Evolutionary conservation across 2,329 filamentous ascomycete genomes (phyloP).

Genomic region (Aspergillus viridinutans): DNA sequence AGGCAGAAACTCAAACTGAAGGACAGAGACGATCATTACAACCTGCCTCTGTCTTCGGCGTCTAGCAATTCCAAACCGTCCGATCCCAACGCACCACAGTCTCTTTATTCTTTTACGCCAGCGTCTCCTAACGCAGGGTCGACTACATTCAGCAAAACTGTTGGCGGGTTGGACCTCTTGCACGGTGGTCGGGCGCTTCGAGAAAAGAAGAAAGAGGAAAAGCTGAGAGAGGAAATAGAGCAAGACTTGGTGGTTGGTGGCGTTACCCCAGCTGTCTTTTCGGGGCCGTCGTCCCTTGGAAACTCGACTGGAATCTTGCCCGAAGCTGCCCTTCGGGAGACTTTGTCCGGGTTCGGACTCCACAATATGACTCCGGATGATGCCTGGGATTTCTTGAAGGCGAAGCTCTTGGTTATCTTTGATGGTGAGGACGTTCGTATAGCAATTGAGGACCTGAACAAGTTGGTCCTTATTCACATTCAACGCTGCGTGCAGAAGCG

Average conservation of each 20-base stretch:
- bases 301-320: constrained; percentile 27
- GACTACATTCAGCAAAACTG: constrained; percentile 69
- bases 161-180: constrained; percentile 73
- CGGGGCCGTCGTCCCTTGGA: constrained; percentile 35
- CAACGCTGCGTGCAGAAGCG: constrained; percentile 60
- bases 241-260: constrained; percentile 23
- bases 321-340: constrained; percentile 38
- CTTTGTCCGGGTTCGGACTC: constrained; percentile 54
- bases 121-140: constrained; percentile 58
- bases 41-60: constrained; percentile 59
- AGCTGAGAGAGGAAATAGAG: constrained; percentile 42
- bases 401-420: constrained; percentile 59
- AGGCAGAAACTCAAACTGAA: constrained; percentile 62
- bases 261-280: constrained; percentile 25
- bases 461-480: constrained; percentile 58
- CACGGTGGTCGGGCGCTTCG: constrained; percentile 71
- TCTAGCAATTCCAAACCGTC: constrained; percentile 62
- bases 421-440: constrained; percentile 62
- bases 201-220: constrained; percentile 76
- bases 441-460: constrained; percentile 63
- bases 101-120: constrained; percentile 63
- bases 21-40: constrained; percentile 55
- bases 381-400: constrained; percentile 63
- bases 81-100: constrained; percentile 59
- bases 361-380: constrained; percentile 66